phyloP scores from a whole-genome alignment of 2,329 filamentous ascomycete species.

The Tolypocladium paradoxum region DNA sequence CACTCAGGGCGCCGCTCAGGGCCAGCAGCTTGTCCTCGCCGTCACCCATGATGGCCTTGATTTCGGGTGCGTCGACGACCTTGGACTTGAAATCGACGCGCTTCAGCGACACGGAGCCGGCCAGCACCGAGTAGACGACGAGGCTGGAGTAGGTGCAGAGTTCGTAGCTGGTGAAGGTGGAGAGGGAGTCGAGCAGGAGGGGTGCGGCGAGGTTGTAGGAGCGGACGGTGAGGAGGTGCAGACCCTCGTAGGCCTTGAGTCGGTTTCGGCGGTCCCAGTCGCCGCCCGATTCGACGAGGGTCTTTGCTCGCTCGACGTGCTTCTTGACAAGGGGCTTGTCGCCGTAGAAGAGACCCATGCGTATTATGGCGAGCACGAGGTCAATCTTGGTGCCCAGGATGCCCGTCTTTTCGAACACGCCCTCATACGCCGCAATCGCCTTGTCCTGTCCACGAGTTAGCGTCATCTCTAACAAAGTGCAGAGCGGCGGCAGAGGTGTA shows the following conservation, averaged over 20 bases:
- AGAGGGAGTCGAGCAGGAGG: conserved; percentile 89
- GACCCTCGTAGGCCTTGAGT: conserved; percentile 94
- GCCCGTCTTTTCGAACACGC: conserved; percentile 92
- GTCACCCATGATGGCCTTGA: conserved; percentile 90
- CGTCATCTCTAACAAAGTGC: neutral
- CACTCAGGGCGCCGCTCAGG: conserved; percentile 67
- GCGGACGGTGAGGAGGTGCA: conserved; percentile 85
- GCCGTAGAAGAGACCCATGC: conserved; percentile 90
- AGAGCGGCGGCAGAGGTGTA: conserved; percentile 21
- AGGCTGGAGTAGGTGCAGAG: conserved; percentile 93
- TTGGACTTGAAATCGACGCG: conserved; percentile 98
- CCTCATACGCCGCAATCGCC: conserved; percentile 85
- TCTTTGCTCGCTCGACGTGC: conserved; percentile 79
- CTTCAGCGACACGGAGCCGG: conserved; percentile 88
- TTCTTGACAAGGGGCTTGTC: conserved; percentile 90
- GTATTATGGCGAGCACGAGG: conserved; percentile 89
- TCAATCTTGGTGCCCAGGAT: conserved; percentile 97
- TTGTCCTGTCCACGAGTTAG: conserved; percentile 57
- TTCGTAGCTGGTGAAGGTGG: conserved; percentile 97
- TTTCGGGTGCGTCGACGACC: conserved; percentile 95
- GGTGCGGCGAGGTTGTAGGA: conserved; percentile 85
- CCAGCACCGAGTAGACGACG: conserved; percentile 90
- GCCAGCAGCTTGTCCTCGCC: conserved; percentile 80
- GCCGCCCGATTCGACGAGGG: conserved; percentile 85
- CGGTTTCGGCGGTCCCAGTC: conserved; percentile 98